Evolutionary conservation across 805 yeast species (phyloP).

Genomic region (Nakazawaea ishiwadae): DNA sequence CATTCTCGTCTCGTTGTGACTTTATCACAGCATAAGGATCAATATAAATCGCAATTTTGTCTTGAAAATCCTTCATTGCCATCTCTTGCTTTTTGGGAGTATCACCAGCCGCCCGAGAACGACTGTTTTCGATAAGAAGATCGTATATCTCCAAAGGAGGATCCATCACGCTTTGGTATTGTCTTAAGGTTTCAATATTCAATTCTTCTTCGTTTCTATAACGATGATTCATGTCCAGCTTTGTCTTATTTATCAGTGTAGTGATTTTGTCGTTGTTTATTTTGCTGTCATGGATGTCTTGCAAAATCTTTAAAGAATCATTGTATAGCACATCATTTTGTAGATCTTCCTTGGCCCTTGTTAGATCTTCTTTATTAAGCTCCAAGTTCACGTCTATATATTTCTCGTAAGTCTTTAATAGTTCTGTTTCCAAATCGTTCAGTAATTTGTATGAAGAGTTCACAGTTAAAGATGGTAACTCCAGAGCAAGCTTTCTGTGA

Average conservation of each 20-base stretch:
- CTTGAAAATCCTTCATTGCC: neutral
- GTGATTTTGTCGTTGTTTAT: neutral
- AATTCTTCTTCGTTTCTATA: conserved; percentile 1
- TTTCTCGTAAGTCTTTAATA: neutral
- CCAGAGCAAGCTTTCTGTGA: neutral
- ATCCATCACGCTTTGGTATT: conserved; percentile 1
- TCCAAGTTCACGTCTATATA: conserved; percentile 6
- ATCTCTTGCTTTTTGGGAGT: neutral
- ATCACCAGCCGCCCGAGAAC: neutral
- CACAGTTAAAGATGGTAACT: neutral
- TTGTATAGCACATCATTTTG: neutral
- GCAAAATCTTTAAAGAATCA: neutral
- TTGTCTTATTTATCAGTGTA: neutral
- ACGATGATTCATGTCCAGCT: conserved; percentile 7
- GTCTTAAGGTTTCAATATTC: conserved; percentile 3
- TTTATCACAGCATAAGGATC: conserved; percentile 10
- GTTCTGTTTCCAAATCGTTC: neutral
- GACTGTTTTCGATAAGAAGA: neutral
- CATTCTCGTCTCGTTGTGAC: conserved; percentile 31
- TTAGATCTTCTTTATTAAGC: neutral
- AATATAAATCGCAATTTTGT: conserved; percentile 3
- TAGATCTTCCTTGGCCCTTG: neutral
- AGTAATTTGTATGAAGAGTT: neutral
- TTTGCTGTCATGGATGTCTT: neutral
- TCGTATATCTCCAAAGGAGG: conserved; percentile 4